Base-by-base conservation (phyloP, 2,329 filamentous ascomycete species). In the Apiospora saccharicola region DNA sequence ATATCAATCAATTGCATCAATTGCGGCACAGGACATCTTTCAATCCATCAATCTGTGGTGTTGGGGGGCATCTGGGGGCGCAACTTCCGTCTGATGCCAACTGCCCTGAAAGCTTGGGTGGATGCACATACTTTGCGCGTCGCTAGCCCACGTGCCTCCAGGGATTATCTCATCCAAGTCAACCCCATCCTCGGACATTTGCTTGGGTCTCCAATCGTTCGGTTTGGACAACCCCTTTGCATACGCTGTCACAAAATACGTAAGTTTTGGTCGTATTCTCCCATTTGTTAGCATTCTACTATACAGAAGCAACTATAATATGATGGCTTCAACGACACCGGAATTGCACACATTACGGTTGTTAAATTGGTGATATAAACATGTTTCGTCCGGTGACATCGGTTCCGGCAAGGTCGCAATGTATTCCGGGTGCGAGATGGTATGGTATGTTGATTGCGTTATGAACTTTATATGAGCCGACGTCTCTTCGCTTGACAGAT, bases 101-200 rank as follows among this genome's bases (percentile, higher is more conserved):
- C 37, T 51, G 49, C 49, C 30, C 26, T 61, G 30, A 61, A 61
- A 61, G 53, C 30, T 61, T 37, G 53, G 16, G 51, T 61, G 53
- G 34, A 64, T n/a, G 30, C 34, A n/a, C 10, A 22, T n/a, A 37
- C 53, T 57, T 34, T 61, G 30, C 19, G 51, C 51, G 26, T 57
- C 51, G 51, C 26, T 34, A n/a, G 10, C 34, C 57, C 57, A 64
- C 57, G 57, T 64, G 57, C 57, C 19, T 41, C 22, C 57, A n/a
- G 57, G 53, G 57, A 64, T 64, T 4, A 37, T 13, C n/a, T 64
- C 22, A n/a, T 64, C 13, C 22, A 64, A 24, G 19, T 41, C 34
- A 12, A 41, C 57, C 57, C 57, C 57, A 64, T n/a, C n/a, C 57
- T 64, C 57, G 57, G 57, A 64, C 57, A 64, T 64, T 64, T 64